Evolutionary conservation across 805 yeast species (phyloP).

Genomic region (Kuraishia cidri): DNA sequence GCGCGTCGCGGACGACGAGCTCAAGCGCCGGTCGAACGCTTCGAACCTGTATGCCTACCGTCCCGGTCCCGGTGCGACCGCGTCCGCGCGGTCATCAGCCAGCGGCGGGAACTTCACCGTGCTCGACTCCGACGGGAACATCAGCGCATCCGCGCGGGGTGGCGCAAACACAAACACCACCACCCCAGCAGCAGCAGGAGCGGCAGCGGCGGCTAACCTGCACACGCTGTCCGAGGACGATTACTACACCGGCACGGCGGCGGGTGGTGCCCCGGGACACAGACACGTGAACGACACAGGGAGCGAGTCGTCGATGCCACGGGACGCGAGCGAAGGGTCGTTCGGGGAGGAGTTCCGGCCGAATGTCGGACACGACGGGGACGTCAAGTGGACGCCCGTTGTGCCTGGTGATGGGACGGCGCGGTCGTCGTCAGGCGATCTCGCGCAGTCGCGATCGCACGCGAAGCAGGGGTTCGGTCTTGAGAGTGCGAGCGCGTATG

Average conservation of each 20-base stretch:
- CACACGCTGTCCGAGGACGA: slow-evolving; percentile 5
- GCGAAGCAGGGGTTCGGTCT: too few species aligned
- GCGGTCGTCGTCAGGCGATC: slow-evolving; percentile 4
- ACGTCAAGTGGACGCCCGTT: slow-evolving; percentile 7
- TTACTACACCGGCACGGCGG: too few species aligned
- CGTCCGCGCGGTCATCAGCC: slow-evolving; percentile 13
- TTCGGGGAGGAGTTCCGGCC: slow-evolving; percentile 2
- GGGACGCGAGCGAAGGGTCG: background rate
- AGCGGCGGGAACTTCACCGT: slow-evolving; percentile 29
- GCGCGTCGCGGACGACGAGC: slow-evolving; percentile 56
- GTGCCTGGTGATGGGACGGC: too few species aligned
- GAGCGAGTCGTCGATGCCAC: too few species aligned
- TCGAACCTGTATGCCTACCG: slow-evolving; percentile 15
- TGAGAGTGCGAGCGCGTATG: too few species aligned
- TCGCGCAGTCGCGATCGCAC: too few species aligned
- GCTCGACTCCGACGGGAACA: slow-evolving; percentile 35
- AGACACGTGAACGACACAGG: too few species aligned
- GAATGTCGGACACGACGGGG: background rate
- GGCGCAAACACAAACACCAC: too few species aligned
- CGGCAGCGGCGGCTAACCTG: background rate
- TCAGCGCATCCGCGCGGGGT: slow-evolving; percentile 18
- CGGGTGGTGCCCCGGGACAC: too few species aligned
- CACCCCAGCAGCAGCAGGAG: background rate
- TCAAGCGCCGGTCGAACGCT: slow-evolving; percentile 25
- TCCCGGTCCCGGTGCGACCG: slow-evolving; percentile 14